A percentile compares a stretch with the other conserved stretches of the same genome.
These are phyloP conservation scores for Talaromyces thailandensis DNA, from an alignment of 495 filamentous ascomycete species.

Conservation along the genomic window DNA sequence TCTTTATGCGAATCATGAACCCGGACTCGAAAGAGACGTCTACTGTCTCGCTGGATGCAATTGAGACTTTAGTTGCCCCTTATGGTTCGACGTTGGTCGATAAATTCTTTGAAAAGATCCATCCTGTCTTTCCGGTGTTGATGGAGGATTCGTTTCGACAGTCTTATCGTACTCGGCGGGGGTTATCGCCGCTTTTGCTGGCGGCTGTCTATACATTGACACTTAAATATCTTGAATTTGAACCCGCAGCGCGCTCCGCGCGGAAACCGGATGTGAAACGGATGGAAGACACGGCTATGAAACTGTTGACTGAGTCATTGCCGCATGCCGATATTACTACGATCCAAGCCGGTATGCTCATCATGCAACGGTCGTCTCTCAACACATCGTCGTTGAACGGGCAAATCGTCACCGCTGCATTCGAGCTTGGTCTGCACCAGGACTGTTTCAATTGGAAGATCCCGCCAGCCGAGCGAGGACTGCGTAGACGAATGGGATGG, in stretches of 20 bases:
- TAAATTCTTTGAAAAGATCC: slow-evolving; percentile 79
- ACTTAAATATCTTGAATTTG: slow-evolving; percentile 80
- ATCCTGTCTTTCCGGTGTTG: slow-evolving; percentile 84
- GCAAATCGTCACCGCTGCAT: slow-evolving; percentile 52
- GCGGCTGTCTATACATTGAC: slow-evolving; percentile 87
- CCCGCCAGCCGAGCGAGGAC: slow-evolving; percentile 43
- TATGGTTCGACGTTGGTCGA: slow-evolving; percentile 75
- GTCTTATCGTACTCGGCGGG: slow-evolving; percentile 67
- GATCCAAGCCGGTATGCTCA: slow-evolving; percentile 78
- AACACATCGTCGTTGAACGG: slow-evolving; percentile 82
- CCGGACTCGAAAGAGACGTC: slow-evolving; percentile 26
- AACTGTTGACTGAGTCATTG: slow-evolving; percentile 66
- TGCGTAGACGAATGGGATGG: slow-evolving; percentile 51
- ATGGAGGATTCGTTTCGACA: slow-evolving; percentile 83
- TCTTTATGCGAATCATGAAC: slow-evolving; percentile 59
- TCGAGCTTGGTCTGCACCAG: slow-evolving; percentile 48
- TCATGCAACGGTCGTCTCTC: slow-evolving; percentile 80
- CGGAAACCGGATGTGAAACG: slow-evolving; percentile 65
- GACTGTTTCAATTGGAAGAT: slow-evolving; percentile 48
- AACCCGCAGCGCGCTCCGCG: slow-evolving; percentile 51
- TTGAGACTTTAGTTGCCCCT: slow-evolving; percentile 75
- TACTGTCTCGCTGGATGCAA: slow-evolving; percentile 60
- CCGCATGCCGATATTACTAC: slow-evolving; percentile 84
- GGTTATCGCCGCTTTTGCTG: slow-evolving; percentile 75
- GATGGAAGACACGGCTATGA: slow-evolving; percentile 69